Evolutionary conservation across 768 basidiomycete species (phyloP).

Genomic region (Candolleomyces efflorescens): DNA sequence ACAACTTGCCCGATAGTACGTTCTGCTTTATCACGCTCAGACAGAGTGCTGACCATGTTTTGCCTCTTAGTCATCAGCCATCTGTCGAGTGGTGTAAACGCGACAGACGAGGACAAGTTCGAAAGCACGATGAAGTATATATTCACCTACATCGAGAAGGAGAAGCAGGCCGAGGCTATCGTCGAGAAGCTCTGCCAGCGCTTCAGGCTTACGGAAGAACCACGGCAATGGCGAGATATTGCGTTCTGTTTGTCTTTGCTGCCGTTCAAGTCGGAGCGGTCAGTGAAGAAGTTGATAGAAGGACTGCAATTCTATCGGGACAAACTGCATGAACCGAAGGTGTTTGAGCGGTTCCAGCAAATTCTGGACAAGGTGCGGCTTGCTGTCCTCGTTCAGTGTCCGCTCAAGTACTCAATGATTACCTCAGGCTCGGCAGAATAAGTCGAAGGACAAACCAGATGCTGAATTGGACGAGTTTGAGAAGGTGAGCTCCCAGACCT

Average conservation of each 20-base stretch:
- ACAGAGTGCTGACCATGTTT: slow-evolving; percentile 5
- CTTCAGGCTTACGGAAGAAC: slow-evolving; percentile 83
- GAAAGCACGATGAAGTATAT: slow-evolving; percentile 93
- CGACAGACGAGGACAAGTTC: slow-evolving; percentile 90
- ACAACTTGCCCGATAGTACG: slow-evolving; percentile 93
- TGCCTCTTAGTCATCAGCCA: slow-evolving; percentile 79
- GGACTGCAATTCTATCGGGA: slow-evolving; percentile 91
- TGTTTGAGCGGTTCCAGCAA: slow-evolving; percentile 80
- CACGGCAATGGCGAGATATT: slow-evolving; percentile 96
- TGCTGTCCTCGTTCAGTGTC: not conserved
- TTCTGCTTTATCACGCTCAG: not conserved
- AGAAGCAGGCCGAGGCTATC: slow-evolving; percentile 96
- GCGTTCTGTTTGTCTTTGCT: slow-evolving; percentile 92
- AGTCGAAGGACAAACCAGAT: slow-evolving; percentile 89
- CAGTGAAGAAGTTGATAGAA: slow-evolving; percentile 94
- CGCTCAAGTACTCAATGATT: not conserved
- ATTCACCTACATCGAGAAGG: slow-evolving; percentile 98
- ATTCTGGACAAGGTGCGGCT: slow-evolving; percentile 78
- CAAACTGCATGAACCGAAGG: slow-evolving; percentile 85
- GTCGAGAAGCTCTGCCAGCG: slow-evolving; percentile 98
- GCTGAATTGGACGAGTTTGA: slow-evolving; percentile 95
- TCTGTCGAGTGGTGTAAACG: slow-evolving; percentile 83
- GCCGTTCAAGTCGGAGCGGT: slow-evolving; percentile 95
- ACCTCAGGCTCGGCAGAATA: slow-evolving; percentile 77
- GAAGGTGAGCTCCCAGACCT: slow-evolving; percentile 39